Evolutionary conservation across 495 filamentous ascomycete species (phyloP).

Genomic region (Daldinia bambusicola): DNA sequence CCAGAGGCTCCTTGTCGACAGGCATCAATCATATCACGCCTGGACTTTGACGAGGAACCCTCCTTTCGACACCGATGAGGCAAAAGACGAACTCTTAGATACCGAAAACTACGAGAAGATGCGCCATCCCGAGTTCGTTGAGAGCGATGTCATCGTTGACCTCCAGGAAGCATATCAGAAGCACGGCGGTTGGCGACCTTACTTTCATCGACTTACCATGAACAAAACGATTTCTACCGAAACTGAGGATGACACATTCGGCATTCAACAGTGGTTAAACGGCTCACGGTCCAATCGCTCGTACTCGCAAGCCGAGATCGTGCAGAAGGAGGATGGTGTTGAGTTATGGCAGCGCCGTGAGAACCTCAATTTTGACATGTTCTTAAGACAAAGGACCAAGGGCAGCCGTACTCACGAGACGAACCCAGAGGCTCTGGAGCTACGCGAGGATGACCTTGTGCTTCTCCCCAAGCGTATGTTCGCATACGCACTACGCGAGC

Average conservation of each 20-base stretch:
- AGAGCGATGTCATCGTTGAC: constrained; percentile 64
- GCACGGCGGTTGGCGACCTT: constrained; percentile 46
- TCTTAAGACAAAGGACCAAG: constrained; percentile 49
- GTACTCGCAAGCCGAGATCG: constrained; percentile 46
- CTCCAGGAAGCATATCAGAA: constrained; percentile 57
- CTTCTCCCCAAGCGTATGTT: constrained; percentile 54
- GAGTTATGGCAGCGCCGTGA: constrained; percentile 47
- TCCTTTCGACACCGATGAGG: constrained; percentile 36
- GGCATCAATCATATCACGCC: constrained; percentile 58
- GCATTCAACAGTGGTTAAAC: constrained; percentile 48
- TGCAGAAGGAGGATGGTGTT: constrained; percentile 46
- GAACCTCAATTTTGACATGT: constrained; percentile 46
- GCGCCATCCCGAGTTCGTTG: constrained; percentile 51
- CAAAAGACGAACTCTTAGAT: constrained; percentile 36
- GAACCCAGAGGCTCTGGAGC: constrained; percentile 36
- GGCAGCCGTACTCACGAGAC: constrained; percentile 36
- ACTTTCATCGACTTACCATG: constrained; percentile 36
- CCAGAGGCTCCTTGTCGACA: constrained; percentile 60
- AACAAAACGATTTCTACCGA: constrained; percentile 40
- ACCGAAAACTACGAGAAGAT: constrained; percentile 42
- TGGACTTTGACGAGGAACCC: constrained; percentile 51
- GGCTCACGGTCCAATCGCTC: constrained; percentile 36
- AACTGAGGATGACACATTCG: constrained; percentile 42
- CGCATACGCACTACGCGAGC: constrained; percentile 53
- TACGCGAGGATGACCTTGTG: constrained; percentile 50